Percentiles rank a stretch among this genome's conserved stretches.
These are phyloP conservation scores for Coemansia sp. DNA, from an alignment of 192 early-diverging fungal species.

Conservation along the genomic window DNA sequence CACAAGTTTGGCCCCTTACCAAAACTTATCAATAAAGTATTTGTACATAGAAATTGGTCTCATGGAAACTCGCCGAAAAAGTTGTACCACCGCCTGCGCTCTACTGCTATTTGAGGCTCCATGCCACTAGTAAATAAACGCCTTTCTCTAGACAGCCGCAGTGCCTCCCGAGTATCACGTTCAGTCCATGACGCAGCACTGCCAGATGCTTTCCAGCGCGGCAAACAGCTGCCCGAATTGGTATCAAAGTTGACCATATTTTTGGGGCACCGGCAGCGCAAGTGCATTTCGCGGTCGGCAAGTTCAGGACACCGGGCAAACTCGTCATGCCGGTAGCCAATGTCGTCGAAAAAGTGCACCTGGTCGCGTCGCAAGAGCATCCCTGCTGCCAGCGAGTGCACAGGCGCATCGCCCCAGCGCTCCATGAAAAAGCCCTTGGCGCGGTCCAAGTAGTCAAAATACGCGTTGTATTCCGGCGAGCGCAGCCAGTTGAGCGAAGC, in stretches of 20 bases:
- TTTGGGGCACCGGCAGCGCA: conserved; percentile 41
- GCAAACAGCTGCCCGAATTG: conserved; percentile 31
- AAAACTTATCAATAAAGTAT: not conserved
- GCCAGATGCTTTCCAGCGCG: conserved; percentile 21
- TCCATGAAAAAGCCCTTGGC: conserved; percentile 75
- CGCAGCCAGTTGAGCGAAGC: conserved; percentile 63
- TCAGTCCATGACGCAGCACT: conserved; percentile 16
- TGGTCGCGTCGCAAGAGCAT: conserved; percentile 55
- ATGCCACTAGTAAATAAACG: not conserved
- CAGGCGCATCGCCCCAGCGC: conserved; percentile 79
- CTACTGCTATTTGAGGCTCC: conserved; percentile 23
- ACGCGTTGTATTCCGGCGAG: conserved; percentile 57
- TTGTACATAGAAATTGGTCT: not conserved
- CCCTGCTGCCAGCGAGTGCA: conserved; percentile 65
- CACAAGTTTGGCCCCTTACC: not conserved
- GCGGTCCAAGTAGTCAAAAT: conserved; percentile 65
- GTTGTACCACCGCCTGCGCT: conserved; percentile 44
- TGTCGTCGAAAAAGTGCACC: conserved; percentile 73
- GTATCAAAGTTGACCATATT: conserved; percentile 29
- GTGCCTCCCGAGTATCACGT: conserved; percentile 31
- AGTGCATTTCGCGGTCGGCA: not conserved
- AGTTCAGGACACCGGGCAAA: conserved; percentile 40
- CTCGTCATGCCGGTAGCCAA: conserved; percentile 60
- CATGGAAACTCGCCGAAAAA: conserved; percentile 19
- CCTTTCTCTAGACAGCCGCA: conserved; percentile 17